Evolutionary conservation across 2,329 filamentous ascomycete genomes (phyloP).

Genomic region (Helotiales sp.): DNA sequence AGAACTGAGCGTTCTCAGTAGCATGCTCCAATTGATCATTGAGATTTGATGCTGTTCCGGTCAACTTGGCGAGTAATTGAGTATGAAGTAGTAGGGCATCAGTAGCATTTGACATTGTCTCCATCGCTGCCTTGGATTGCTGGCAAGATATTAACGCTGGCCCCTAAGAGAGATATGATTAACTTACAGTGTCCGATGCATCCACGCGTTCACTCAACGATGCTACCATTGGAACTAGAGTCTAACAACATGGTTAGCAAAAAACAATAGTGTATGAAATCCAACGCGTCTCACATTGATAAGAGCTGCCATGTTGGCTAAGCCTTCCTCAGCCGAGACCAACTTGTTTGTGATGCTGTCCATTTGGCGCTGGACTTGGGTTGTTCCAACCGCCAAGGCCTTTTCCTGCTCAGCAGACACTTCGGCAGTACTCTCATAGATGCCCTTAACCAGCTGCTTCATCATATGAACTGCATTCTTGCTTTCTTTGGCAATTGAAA

Average conservation of each 20-base stretch:
- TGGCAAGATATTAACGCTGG: constrained; percentile 20
- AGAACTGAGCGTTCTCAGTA: constrained; percentile 29
- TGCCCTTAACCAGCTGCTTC: constrained; percentile 25
- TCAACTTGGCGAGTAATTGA: constrained; percentile 36
- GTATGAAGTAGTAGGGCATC: constrained; percentile 34
- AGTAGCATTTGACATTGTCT: constrained; percentile 35
- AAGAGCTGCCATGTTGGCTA: constrained; percentile 24
- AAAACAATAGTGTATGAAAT: neutral
- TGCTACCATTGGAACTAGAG: constrained; percentile 31
- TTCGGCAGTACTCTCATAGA: constrained; percentile 36
- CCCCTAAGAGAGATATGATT: neutral
- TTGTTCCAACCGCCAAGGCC: constrained; percentile 34
- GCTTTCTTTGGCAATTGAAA: constrained; percentile 25
- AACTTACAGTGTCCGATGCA: constrained; percentile 33
- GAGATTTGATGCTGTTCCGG: constrained; percentile 30
- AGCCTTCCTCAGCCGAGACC: constrained; percentile 30
- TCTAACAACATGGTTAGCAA: constrained; percentile 22
- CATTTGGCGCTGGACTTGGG: constrained; percentile 29
- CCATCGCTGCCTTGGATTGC: constrained; percentile 32
- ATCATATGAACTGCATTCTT: constrained; percentile 26
- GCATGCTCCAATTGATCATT: constrained; percentile 36
- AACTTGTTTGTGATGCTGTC: constrained; percentile 32
- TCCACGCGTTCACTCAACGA: constrained; percentile 34
- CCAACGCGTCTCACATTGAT: constrained; percentile 29
- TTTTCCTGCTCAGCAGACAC: constrained; percentile 39